phyloP scores from a whole-genome alignment of 176 grass and related monocot species.

The Aegilops sharonensis region DNA sequence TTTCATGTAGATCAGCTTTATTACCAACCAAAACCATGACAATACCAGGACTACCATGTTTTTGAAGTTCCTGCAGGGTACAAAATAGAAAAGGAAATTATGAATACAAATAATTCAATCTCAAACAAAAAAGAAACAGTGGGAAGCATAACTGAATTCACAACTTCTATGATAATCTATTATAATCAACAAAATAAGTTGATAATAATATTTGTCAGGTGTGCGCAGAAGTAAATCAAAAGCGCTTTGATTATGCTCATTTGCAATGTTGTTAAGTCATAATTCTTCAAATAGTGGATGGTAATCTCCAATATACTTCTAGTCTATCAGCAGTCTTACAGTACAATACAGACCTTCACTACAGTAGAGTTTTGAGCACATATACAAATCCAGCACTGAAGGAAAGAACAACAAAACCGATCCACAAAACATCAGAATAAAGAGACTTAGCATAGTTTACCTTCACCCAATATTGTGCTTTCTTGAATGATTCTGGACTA shows the following conservation, averaged over 20 bases:
- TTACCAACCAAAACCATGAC: constrained; percentile 97
- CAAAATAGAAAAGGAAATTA: constrained; percentile 1
- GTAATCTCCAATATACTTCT: background rate
- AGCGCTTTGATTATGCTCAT: background rate
- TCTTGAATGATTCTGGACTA: constrained; percentile 88
- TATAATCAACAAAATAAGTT: background rate
- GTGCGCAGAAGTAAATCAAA: background rate
- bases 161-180: background rate
- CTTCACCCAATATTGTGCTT: constrained; percentile 99
- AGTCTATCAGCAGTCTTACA: constrained; percentile 3
- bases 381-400: background rate
- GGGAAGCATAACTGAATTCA: background rate
- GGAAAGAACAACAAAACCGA: background rate
- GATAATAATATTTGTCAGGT: background rate
- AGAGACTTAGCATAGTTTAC: constrained; percentile 32
- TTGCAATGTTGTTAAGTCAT: background rate
- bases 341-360: background rate
- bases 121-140: background rate
- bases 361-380: background rate
- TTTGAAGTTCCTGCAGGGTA: constrained; percentile 84
- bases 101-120: background rate
- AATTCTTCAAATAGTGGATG: background rate
- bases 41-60: constrained; percentile 92
- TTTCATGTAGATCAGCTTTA: constrained; percentile 89
- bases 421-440: background rate